Evolutionary conservation across 1,284 basidiomycete genomes (phyloP), one percentile per base, ranked within the genome.

Genomic region (Ceratobasidium papillatum): DNA sequence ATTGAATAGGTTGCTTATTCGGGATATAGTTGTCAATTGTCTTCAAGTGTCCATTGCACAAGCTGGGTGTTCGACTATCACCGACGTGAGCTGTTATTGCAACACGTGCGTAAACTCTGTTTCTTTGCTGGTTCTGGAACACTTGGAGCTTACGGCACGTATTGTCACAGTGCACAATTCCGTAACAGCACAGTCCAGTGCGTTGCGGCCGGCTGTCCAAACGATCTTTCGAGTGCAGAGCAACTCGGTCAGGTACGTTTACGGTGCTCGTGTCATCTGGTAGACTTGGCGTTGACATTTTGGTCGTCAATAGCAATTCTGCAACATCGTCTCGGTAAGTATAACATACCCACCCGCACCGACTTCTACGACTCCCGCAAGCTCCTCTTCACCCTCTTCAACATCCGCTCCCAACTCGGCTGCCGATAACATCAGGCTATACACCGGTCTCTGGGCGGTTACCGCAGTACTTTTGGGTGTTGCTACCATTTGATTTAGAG

Each of bases 321-420:
- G 65, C 51, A 25, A 68, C 51, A 68, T 68, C 25, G 51, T 68
- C 34, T 65, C 63, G 4, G 63, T 65, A n/a, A 65, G 27, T n/a
- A 8, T 51, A 9, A 65, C 63, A 12, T 65, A 65, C 47, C 63
- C 47, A 5, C 45, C 63, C 1, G 25, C 63, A 51, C 63, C 63
- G 14, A 65, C 63, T 3, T 49, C 63, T 9, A 49, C 63, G 7
- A 34, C 63, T 43, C 43, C 47, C 17, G 38, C 63, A 14, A 27
- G 43, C 19, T 65, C 63, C 14, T 65, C 63, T n/a, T n/a, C n/a
- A 2, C 47, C 63, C 17, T 30, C 63, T 12, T n/a, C 63, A 4
- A 65, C 43, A n/a, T 30, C 63, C 30, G 22, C 63, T 45, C 27
- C 63, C 5, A 65, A 27, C 30, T 25, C 61, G 12, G 41, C 32